Evolutionary conservation across 192 early-diverging fungal species (phyloP), one percentile per base, ranked within the genome.

Genomic region (Coemansia sp.): DNA sequence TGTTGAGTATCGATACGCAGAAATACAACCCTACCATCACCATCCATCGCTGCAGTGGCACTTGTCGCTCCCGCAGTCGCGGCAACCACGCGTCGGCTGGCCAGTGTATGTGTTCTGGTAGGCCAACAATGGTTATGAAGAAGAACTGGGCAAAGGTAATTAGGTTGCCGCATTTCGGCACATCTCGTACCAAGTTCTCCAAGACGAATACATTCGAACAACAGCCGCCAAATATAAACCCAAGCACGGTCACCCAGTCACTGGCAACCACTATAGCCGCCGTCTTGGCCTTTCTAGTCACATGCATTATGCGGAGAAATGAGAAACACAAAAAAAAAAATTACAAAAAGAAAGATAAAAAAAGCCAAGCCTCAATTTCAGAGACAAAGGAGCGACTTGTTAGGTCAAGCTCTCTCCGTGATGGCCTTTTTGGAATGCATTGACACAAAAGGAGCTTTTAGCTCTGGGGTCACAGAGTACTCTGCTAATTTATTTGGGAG

Each of bases 131-230:
- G 0, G 94, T 86, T 7, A 95, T 91, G 41, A 89, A 86, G 6
- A 86, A 28, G 68, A 95, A 95, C 65, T 95, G 94, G 14, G 81
- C 87, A 68, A 94, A 88, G 10, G 94, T 95, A 36, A 95, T 88
- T 39, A 95, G 75, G 56, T 92, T 83, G n/a, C 91, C 92, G 69
- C 80, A 71, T 61, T 80, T 83, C 16, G 86, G 87, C 20, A 68
- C 75, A 12, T 79, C 58, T 28, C 76, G 70, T 25, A 94, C 89
- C 4, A 95, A 82, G 36, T 87, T 74, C 69, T 95, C 94, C 20
- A 95, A 78, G 2, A 92, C 87, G 84, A 89, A 92, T 16, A 93
- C 92, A 59, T 94, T 94, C 39, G 89, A 88, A 65, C 94, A 95
- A 70, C 92, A 94, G 1, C 94, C 94, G 16, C 90, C 91, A 81